Evolutionary conservation across 495 filamentous ascomycete genomes (phyloP).

Genomic region (Trichoderma asperelloides): DNA sequence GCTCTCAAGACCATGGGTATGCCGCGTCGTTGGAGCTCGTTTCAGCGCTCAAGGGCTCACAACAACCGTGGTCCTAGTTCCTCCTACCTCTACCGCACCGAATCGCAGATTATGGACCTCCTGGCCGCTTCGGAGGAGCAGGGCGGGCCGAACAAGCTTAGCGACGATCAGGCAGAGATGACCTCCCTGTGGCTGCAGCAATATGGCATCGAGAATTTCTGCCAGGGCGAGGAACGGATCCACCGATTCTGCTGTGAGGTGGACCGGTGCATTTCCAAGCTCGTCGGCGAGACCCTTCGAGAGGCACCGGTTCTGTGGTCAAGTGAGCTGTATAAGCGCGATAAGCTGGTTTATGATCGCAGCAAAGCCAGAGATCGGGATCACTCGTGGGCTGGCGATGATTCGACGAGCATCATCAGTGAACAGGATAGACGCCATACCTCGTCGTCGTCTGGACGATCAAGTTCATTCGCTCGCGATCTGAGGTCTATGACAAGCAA

Average conservation of each 20-base stretch:
- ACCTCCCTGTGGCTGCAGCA: slow-evolving; percentile 77
- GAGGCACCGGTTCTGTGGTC: slow-evolving; percentile 90
- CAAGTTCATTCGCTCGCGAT: slow-evolving; percentile 24
- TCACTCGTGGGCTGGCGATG: slow-evolving; percentile 37
- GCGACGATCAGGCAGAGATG: slow-evolving; percentile 89
- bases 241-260: slow-evolving; percentile 91
- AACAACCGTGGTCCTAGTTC: slow-evolving; percentile 49
- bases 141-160: slow-evolving; percentile 86
- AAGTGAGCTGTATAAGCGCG: slow-evolving; percentile 75
- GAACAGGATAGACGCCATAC: slow-evolving; percentile 35
- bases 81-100: slow-evolving; percentile 70
- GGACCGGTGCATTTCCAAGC: slow-evolving; percentile 73
- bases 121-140: slow-evolving; percentile 76
- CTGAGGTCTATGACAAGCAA: slow-evolving; percentile 44
- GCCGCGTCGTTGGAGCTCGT: slow-evolving; percentile 41
- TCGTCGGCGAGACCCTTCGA: slow-evolving; percentile 77
- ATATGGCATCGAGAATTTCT: slow-evolving; percentile 84
- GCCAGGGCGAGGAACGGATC: slow-evolving; percentile 89
- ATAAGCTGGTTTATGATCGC: slow-evolving; percentile 68
- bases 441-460: slow-evolving; percentile 17
- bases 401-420: slow-evolving; percentile 48
- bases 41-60: slow-evolving; percentile 46
- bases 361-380: slow-evolving; percentile 37
- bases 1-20: slow-evolving; percentile 90
- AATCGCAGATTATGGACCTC: slow-evolving; percentile 79